Percentiles rank a stretch among this genome's conserved stretches.
phyloP scores from a whole-genome alignment of 1,139 yeast genomes.

The Blastobotrys arbuscula region DNA sequence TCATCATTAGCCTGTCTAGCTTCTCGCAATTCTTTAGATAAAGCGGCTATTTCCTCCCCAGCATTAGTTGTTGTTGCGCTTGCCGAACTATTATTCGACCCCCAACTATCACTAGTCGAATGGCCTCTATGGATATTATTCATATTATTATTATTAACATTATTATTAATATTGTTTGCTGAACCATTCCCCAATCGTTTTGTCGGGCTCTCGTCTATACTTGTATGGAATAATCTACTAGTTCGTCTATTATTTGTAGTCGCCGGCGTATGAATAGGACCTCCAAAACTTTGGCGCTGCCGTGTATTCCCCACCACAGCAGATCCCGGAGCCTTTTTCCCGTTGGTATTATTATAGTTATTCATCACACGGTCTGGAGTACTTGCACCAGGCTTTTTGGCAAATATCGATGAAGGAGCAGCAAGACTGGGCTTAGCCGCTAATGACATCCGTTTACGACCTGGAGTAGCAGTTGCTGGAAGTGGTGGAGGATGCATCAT shows the following conservation, averaged over 20 bases:
- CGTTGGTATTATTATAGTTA: background rate
- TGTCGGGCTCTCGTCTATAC: conserved; percentile 8
- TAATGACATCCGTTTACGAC: conserved; percentile 9
- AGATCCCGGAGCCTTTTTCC: conserved; percentile 3
- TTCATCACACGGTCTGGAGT: conserved; percentile 6
- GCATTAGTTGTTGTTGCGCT: background rate
- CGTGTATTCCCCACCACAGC: background rate
- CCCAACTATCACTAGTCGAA: conserved; percentile 1
- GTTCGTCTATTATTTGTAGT: conserved; percentile 2
- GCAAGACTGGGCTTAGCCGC: conserved; percentile 7
- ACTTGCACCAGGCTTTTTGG: conserved; percentile 1
- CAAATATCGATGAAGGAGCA: conserved; percentile 10
- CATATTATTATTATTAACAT: background rate
- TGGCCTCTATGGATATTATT: background rate
- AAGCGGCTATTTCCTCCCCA: conserved; percentile 16
- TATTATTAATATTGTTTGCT: background rate
- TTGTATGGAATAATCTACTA: conserved; percentile 2
- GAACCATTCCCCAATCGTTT: background rate
- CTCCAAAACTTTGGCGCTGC: conserved; percentile 1
- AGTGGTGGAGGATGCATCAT: conserved; percentile 2
- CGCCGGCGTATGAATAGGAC: background rate
- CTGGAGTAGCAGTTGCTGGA: conserved; percentile 6
- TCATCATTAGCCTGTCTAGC: conserved; percentile 19
- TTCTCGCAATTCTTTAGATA: conserved; percentile 21
- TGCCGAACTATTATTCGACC: conserved; percentile 2